These are phyloP conservation scores for Ogataea parapolymorpha DNA, from an alignment of 805 yeast genomes.

Conservation along the genomic window DNA sequence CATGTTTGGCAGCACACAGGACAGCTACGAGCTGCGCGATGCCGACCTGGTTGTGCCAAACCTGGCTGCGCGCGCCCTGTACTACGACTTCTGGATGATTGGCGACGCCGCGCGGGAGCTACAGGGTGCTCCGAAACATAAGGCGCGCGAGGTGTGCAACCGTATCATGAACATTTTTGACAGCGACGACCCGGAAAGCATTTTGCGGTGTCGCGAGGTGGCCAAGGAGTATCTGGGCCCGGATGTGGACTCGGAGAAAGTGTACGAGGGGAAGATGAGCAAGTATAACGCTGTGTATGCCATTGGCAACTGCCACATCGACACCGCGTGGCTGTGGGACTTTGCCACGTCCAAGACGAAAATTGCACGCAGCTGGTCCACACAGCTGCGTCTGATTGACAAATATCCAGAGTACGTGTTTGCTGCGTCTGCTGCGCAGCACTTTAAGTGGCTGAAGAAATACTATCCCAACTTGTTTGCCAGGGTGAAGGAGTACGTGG, in stretches of 20 bases:
- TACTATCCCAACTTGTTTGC: constrained; percentile 82
- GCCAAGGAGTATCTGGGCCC: constrained; percentile 65
- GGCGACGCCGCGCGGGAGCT: constrained; percentile 91
- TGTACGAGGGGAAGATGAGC: constrained; percentile 45
- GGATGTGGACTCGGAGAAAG: constrained; percentile 60
- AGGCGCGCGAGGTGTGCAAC: constrained; percentile 77
- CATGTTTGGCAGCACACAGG: constrained; percentile 71
- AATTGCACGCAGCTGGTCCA: constrained; percentile 91
- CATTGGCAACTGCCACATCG: constrained; percentile 94
- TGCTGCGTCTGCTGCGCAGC: constrained; percentile 96
- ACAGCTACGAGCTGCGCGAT: constrained; percentile 58
- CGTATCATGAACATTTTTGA: constrained; percentile 83
- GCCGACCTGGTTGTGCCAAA: constrained; percentile 85
- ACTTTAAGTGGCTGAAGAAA: constrained; percentile 83
- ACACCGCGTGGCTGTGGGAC: constrained; percentile 99
- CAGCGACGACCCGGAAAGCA: constrained; percentile 55
- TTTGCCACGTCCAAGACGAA: constrained; percentile 94
- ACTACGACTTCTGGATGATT: constrained; percentile 80
- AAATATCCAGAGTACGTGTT: constrained; percentile 89
- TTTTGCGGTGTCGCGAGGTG: constrained; percentile 61
- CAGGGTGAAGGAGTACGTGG: constrained; percentile 61
- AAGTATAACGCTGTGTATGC: constrained; percentile 63
- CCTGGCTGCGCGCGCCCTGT: constrained; percentile 71
- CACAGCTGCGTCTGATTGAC: constrained; percentile 81
- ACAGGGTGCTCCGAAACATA: constrained; percentile 78